phyloP scores from a whole-genome alignment of 2,329 filamentous ascomycete species.

The Aspergillus eucalypticola region DNA sequence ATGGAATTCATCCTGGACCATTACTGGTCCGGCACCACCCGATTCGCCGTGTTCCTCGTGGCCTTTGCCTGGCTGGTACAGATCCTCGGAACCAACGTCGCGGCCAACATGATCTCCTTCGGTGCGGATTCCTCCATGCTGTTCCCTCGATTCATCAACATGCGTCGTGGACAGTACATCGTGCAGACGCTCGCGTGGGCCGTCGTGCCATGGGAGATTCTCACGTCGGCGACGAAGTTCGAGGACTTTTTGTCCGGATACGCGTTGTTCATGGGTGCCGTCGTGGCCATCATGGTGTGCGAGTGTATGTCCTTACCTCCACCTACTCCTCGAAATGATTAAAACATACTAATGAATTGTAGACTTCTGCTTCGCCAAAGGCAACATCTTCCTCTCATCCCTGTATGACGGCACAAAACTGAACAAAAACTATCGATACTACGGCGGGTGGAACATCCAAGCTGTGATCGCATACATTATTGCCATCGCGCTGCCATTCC shows the following conservation, averaged over 20 bases:
- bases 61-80: constrained; percentile 39
- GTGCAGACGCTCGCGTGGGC: constrained; percentile 56
- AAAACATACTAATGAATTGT: neutral
- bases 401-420: constrained; percentile 1
- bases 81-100: constrained; percentile 42
- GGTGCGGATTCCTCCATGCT: constrained; percentile 41
- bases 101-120: constrained; percentile 40
- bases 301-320: neutral
- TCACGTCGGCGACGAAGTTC: constrained; percentile 9
- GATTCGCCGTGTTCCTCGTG: constrained; percentile 43
- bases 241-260: constrained; percentile 12
- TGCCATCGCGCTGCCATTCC: constrained; percentile 5
- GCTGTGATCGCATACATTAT: constrained; percentile 5
- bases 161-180: constrained; percentile 54
- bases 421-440: constrained; percentile 10
- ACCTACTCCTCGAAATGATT: neutral
- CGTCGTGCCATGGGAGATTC: constrained; percentile 20
- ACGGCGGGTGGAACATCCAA: constrained; percentile 5
- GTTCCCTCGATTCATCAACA: constrained; percentile 56
- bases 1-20: constrained; percentile 34
- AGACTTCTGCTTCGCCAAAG: constrained; percentile 4
- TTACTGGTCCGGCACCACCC: constrained; percentile 34
- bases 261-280: constrained; percentile 11
- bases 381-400: constrained; percentile 3
- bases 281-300: constrained; percentile 10